Percentiles rank a stretch among this genome's conserved stretches.
Conservation (phyloP, 2,329 filamentous ascomycete genomes). For the Aspergillus sp. region DNA sequence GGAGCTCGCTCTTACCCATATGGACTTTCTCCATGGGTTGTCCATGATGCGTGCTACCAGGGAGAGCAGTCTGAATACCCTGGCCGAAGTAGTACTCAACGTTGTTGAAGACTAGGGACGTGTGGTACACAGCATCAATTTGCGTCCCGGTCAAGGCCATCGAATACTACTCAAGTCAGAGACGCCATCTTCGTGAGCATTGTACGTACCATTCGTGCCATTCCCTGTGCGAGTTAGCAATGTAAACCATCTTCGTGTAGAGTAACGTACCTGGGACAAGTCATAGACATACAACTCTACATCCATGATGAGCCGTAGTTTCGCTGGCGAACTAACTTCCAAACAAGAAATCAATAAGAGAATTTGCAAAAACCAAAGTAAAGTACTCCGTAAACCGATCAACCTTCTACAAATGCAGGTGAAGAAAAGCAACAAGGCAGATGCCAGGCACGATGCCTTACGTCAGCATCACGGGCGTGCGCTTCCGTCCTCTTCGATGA, state of each 20-base stretch:
- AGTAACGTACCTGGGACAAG: slow-evolving; percentile 56
- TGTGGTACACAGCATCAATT: slow-evolving; percentile 94
- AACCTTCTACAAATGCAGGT: neutral
- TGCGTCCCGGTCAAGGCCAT: slow-evolving; percentile 62
- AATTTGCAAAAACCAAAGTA: neutral
- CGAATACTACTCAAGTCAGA: slow-evolving; percentile 50
- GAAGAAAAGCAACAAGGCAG: neutral
- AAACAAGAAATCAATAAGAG: neutral
- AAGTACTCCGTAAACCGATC: neutral
- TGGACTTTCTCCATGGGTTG: slow-evolving; percentile 72
- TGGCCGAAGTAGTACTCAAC: slow-evolving; percentile 90
- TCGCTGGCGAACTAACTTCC: neutral
- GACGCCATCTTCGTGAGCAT: neutral
- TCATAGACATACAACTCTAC: slow-evolving; percentile 78
- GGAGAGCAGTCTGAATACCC: slow-evolving; percentile 76
- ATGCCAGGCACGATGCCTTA: slow-evolving; percentile 17
- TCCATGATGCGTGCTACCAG: slow-evolving; percentile 84
- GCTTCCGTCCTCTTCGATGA: slow-evolving; percentile 16
- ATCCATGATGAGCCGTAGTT: slow-evolving; percentile 56
- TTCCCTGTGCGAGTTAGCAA: slow-evolving; percentile 45
- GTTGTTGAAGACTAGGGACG: slow-evolving; percentile 79
- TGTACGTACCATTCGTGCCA: slow-evolving; percentile 51
- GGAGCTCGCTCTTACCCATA: slow-evolving; percentile 75
- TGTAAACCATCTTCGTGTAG: slow-evolving; percentile 20
- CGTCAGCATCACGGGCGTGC: slow-evolving; percentile 25